Conservation (phyloP, 2,329 filamentous ascomycete species). For the Aspergillus fructus region DNA sequence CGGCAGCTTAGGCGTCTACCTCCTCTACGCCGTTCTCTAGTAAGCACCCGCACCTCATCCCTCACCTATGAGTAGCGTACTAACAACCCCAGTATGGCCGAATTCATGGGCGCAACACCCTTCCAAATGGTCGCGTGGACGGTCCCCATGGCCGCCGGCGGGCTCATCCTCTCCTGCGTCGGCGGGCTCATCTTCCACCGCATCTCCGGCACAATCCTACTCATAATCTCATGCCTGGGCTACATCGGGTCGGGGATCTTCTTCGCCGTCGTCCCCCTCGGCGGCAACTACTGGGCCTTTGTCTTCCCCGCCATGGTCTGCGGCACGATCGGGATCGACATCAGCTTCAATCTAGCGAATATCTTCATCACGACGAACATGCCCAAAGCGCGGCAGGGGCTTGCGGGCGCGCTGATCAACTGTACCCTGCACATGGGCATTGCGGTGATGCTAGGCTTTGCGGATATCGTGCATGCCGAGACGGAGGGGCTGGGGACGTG, state of each 20-base stretch:
- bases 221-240: constrained; percentile 61
- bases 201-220: constrained; percentile 61
- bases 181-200: constrained; percentile 69
- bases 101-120: constrained; percentile 59
- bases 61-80: neutral
- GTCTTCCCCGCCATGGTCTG: constrained; percentile 65
- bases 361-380: constrained; percentile 75
- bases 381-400: constrained; percentile 65
- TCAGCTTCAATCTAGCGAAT: constrained; percentile 72
- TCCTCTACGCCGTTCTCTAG: constrained; percentile 71
- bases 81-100: constrained; percentile 52
- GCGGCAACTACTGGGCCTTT: constrained; percentile 68
- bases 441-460: constrained; percentile 68
- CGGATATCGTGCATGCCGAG: constrained; percentile 60
- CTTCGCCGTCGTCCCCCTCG: constrained; percentile 62
- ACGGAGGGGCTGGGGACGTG: constrained; percentile 46
- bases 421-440: constrained; percentile 70
- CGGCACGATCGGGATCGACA: constrained; percentile 71
- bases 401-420: constrained; percentile 71
- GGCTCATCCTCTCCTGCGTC: constrained; percentile 61
- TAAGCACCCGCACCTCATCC: constrained; percentile 35
- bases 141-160: constrained; percentile 65
- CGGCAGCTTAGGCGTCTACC: constrained; percentile 65
- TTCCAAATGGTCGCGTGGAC: constrained; percentile 69
- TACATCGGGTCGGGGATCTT: constrained; percentile 60